A percentile compares a stretch with the other conserved stretches of the same genome.
These are phyloP conservation scores for Arachis hypogaea DNA, from an alignment of 306 rosid genomes.

Conservation along the genomic window DNA sequence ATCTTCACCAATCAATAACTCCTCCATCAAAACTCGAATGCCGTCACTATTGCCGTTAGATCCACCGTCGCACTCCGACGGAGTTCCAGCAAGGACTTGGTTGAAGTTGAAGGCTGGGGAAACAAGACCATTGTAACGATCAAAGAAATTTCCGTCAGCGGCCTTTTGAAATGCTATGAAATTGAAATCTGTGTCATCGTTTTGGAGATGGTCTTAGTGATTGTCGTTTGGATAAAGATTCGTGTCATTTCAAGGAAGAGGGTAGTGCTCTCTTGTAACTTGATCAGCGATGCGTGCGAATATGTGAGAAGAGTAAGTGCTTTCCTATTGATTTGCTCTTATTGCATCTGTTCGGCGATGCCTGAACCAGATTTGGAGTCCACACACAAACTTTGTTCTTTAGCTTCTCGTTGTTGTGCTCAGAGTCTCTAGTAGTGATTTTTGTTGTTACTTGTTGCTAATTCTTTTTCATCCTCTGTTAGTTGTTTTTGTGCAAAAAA, in stretches of 20 bases:
- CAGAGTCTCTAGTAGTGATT: no score
- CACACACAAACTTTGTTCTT: no score
- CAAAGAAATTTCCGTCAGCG: slow-evolving; percentile 37
- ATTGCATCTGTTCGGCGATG: no score
- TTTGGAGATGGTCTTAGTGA: neutral
- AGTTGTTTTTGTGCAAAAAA: no score
- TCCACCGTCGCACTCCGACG: no score
- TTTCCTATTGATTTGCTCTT: neutral
- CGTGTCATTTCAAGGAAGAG: slow-evolving; percentile 15
- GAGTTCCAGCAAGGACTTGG: neutral
- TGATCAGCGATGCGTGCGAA: neutral
- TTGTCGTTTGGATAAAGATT: no score
- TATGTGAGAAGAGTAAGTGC: slow-evolving; percentile 41
- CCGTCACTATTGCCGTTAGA: neutral
- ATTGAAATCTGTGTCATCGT: slow-evolving; percentile 56
- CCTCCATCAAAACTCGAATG: slow-evolving; percentile 40
- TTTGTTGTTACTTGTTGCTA: no score
- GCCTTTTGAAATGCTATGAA: slow-evolving; percentile 56
- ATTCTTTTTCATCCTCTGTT: no score
- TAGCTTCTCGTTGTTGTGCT: no score
- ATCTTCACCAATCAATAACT: slow-evolving; percentile 35
- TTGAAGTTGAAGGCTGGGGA: slow-evolving; percentile 72
- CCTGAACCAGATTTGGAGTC: no score
- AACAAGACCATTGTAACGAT: slow-evolving; percentile 37
- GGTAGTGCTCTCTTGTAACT: neutral